Evolutionary conservation across 148 eudicot genomes (phyloP), one percentile per base, ranked within the genome.

Genomic region (Rhododendron ovatum): DNA sequence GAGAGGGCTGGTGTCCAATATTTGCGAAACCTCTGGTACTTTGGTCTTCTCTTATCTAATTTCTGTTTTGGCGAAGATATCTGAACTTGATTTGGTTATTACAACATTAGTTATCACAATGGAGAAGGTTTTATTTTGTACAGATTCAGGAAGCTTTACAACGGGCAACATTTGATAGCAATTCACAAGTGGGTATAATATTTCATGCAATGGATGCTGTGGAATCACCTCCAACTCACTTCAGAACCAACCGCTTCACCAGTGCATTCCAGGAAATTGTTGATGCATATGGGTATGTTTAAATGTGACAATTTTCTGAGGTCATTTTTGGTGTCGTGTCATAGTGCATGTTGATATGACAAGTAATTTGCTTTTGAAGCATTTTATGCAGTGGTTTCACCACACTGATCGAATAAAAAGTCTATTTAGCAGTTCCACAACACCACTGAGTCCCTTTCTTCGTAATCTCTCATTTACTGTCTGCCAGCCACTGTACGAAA

Each of bases 1-100:
- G 99, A 57, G 99, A 95, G 89, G 99, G 99, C 84, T 98, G 99
- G 99, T 98, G 99, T 88, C 99, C 99, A 81, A 80, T 94, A 88
- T 93, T 94, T 85, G 98, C 98, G 82, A 95, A 94, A 91, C 14
- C 90, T 61, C 93, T 91, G 99, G 99, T 98, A 90, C 80, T 55
- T 22, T 55, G 12, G 51, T 50, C 20, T 84, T 43, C 79, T 59
- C 41, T 65, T 55, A 51, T 33, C 22, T 12, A 26, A 30, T 69
- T 28, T 22, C 22, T 18, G 10, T 35, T 69, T 67, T 65, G 84
- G 83, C 3, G 30, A 71, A 17, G 33, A 80, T 63, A 65, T n/a
- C 26, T 84, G 61, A 26, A 79, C 39, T 47, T 79, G 47, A 69
- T 83, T 59, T 17, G 43, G 12, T 78, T 76, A n/a, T 50, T 55